Base-by-base conservation (phyloP, 2,329 filamentous ascomycete genomes). In the Nemania serpens region DNA sequence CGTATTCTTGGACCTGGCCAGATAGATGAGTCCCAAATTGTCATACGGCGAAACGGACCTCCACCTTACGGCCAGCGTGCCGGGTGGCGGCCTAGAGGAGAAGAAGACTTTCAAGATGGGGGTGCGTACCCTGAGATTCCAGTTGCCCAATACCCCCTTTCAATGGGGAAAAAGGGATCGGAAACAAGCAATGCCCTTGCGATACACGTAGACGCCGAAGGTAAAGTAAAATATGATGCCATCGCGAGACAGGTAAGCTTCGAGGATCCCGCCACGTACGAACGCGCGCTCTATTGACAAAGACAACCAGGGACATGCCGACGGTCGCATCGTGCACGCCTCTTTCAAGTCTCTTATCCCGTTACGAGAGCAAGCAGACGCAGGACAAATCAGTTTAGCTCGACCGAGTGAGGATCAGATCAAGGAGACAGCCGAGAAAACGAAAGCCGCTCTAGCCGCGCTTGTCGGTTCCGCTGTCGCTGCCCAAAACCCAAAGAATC, bases 291-390 rank as follows among this genome's bases (percentile, higher is more conserved):
- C 9, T 42, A 22, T 42, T 63, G 15, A 60, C 37, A 12, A 56
- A 33, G 25, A 46, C 2, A 3, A 42, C 2, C 9, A 94, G 72
- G 95, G 95, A 13, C 95, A 99, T 75, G 84, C 84, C 73, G 91
- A 93, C 18, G 87, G 86, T 62, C 85, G 93, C 51, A 91, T 97
- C 66, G 88, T 99, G 11, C 95, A 99, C 76, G 89, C 95, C 18
- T 96, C 91, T 9, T 99, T 99, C 81, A 97, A 97, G 75, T 95
- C 98, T 71, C 80, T 99, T 52, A 99, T 99, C 64, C 95, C 95
- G 6, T 82, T 99, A 62, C 87, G 95, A 62, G 93, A 98, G 76
- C 89, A 92, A 66, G 95, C 95, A 64, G 91, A 98, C 77, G 91
- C 92, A 37, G 95, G 95, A 61, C 93, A 98, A 73, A 87, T 99